Evolutionary conservation across 2,329 filamentous ascomycete genomes (phyloP).

Genomic region (Fusarium sp.): DNA sequence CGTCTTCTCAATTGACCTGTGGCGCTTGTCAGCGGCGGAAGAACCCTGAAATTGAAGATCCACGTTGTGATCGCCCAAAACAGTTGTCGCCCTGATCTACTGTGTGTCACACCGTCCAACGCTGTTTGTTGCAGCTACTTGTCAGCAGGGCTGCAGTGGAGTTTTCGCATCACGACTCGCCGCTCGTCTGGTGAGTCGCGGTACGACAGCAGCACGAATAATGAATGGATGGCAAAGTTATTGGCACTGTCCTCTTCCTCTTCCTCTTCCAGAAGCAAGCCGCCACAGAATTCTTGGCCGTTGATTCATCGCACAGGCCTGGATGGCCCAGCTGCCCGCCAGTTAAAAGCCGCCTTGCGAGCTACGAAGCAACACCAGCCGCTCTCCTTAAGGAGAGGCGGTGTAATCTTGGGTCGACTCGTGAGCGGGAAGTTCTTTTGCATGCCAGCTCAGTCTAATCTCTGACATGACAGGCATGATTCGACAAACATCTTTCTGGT

Average conservation of each 20-base stretch:
- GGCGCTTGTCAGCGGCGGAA: constrained; percentile 36
- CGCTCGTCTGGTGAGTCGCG: background rate
- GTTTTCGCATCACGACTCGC: constrained; percentile 20
- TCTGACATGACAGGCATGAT: constrained; percentile 30
- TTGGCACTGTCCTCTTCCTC: constrained; percentile 19
- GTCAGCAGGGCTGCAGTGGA: constrained; percentile 1
- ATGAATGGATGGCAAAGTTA: background rate
- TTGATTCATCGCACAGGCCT: constrained; percentile 31
- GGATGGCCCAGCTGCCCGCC: constrained; percentile 24
- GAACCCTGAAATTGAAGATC: constrained; percentile 27
- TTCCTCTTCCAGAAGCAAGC: constrained; percentile 37
- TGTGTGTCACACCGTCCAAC: constrained; percentile 37
- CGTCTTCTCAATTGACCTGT: constrained; percentile 31
- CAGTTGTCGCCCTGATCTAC: constrained; percentile 23
- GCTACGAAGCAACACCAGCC: constrained; percentile 27
- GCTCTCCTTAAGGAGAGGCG: constrained; percentile 34
- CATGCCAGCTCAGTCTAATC: constrained; percentile 27
- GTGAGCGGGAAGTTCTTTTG: constrained; percentile 17
- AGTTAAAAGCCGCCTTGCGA: constrained; percentile 20
- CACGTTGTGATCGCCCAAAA: constrained; percentile 36
- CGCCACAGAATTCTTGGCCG: constrained; percentile 32
- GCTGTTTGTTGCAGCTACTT: background rate
- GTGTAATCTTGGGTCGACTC: constrained; percentile 23
- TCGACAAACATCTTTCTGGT: constrained; percentile 32
- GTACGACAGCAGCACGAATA: constrained; percentile 4